Evolutionary conservation across 1,139 yeast genomes (phyloP), one percentile per base, ranked within the genome.

Genomic region (Scheffersomyces stambukii): DNA sequence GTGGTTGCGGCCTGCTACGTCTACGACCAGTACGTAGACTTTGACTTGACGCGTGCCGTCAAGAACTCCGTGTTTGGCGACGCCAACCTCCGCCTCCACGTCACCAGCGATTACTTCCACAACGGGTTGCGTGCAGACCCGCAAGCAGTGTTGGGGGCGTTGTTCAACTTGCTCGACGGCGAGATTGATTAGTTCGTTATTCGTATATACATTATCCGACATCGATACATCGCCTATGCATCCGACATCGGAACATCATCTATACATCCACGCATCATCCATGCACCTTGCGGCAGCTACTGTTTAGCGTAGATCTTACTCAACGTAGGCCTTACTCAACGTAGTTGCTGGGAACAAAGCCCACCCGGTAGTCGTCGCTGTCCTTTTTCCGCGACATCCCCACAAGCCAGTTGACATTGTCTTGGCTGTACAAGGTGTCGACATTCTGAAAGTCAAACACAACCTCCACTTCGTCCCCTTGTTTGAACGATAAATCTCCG

Each of bases 11-110:
- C 75, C 4, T 53, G 71, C 2, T 75, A 72, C 42, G 57, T 52
- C 28, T 53, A 64, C 35, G 81, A 75, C 44, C 74, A 68, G 41
- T 75, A 72, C 41, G 81, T 75, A 21, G 79, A 73, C 40, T 69
- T 69, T 36, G 58, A 60, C 16, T 37, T 69, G 15, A 49, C 63
- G n/a, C 54, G 56, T 45, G 39, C 43, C 37, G 63, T 64, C 29
- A 51, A 65, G 34, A 38, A 50, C 13, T 40, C 42, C 3, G 67
- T 57, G 45, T 42, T 50, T 10, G 52, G 50, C 5, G 44, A 46
- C 24, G 67, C 58, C 4, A 66, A 60, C 37, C 52, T 63, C 39
- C 56, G 61, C 42, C 64, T 59, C 31, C 65, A 54, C 40, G 56
- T 71, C 9, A 67, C 77, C 14, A 70, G 67, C 41, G 76, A 73